Evolutionary conservation across 2,329 filamentous ascomycete genomes (phyloP), one percentile per base, ranked within the genome.

Genomic region (Ceratocystis destructans): DNA sequence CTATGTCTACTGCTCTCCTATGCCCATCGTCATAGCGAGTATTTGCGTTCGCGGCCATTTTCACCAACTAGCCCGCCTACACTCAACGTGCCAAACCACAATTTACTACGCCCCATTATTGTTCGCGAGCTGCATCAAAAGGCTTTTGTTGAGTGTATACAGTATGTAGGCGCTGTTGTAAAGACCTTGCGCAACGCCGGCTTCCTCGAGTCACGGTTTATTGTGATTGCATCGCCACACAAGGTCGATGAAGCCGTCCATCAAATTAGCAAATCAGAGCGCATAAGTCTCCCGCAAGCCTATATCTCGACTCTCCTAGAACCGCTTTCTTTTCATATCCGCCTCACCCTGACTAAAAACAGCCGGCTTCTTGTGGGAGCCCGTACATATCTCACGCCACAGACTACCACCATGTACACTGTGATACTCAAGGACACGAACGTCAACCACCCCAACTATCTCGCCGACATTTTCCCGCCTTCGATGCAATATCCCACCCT

Each of bases 1-100:
- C 80, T 96, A 2, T 86, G 90, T 50, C 80, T 96, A 25, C 80
- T 96, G 1, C 83, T 97, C 6, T 83, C 83, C 62, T 86, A 92
- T 69, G 85, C 89, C 1, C 93, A 97, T 73, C 84, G 87, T 8
- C 83, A 88, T 72, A 91, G 87, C 70, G 83, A 90, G 68, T 79
- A 84, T 48, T 82, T 82, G 55, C 83, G 91, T 65, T 87, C 86
- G 1, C 82, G 86, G 37, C 79, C 85, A 50, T 70, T 76, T 44
- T 72, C 77, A 44, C 74, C 77, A 67, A 79, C 69, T 71, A 77
- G 71, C 67, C 37, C 72, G 25, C 74, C 75, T 62, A 69, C 73
- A 31, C 70, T 76, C 8, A 73, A 75, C 3, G 75, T 76, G 55
- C 77, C 78, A 45, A 74, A 78, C 1, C 80, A 82, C 70, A 74